These are phyloP conservation scores for Cordyceps cateniannulata DNA, from an alignment of 2,329 filamentous ascomycete species.

Conservation along the genomic window DNA sequence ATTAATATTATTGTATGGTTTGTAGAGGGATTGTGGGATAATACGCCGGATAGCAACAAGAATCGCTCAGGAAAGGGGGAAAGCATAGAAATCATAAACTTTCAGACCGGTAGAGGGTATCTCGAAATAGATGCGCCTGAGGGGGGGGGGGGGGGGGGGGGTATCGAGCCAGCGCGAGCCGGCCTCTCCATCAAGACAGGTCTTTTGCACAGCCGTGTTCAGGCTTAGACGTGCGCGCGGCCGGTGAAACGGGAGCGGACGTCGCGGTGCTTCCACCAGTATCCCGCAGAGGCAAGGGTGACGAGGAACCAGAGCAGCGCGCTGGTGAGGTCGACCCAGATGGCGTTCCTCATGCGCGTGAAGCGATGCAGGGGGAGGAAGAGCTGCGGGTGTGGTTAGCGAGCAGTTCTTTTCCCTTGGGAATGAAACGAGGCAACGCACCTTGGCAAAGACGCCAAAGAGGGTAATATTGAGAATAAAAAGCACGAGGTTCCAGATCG, in stretches of 20 bases:
- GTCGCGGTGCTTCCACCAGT: conserved; percentile 54
- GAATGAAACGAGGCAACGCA: conserved; percentile 21
- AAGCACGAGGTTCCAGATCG: conserved; percentile 64
- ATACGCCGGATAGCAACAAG: background rate
- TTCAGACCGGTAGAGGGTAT: background rate
- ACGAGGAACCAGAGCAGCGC: conserved; percentile 70
- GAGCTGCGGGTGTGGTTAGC: conserved; percentile 34
- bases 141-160: no score
- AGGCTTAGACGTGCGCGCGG: conserved; percentile 43
- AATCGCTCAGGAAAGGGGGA: background rate
- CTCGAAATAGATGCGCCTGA: background rate
- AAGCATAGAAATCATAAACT: background rate
- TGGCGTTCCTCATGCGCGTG: conserved; percentile 74
- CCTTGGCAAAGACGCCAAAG: conserved; percentile 76
- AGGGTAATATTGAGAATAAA: conserved; percentile 75
- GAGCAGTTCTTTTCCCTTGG: background rate
- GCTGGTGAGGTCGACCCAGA: conserved; percentile 74
- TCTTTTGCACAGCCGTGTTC: no score
- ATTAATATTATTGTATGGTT: background rate
- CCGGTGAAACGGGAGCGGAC: conserved; percentile 51
- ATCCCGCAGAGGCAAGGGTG: conserved; percentile 44
- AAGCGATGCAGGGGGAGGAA: no score
- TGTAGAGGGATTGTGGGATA: background rate
- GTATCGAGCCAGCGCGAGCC: background rate
- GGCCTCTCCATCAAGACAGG: background rate